phyloP scores from a whole-genome alignment of 75 land plant species.

The Pinus taeda region DNA sequence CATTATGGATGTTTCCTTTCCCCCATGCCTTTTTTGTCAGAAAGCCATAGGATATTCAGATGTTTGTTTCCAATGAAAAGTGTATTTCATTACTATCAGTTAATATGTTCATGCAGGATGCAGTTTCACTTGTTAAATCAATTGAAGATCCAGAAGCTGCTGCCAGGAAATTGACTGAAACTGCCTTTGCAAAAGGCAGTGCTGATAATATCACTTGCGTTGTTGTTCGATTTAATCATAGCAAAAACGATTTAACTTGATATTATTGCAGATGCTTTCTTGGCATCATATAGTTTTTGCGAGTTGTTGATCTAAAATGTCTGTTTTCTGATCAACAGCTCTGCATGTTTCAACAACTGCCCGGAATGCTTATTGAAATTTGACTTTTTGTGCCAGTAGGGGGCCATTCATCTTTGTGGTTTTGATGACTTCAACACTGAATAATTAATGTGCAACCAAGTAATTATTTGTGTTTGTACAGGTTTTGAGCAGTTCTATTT shows the following conservation, averaged over 20 bases:
- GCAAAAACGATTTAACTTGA: conserved; percentile 5
- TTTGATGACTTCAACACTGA: background rate
- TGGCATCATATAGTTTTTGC: background rate
- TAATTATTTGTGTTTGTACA: background rate
- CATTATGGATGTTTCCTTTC: background rate
- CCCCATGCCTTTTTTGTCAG: too few relatives aligned
- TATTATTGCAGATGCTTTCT: background rate
- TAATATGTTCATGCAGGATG: conserved; percentile 43
- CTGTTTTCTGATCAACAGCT: background rate
- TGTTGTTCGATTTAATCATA: conserved; percentile 44
- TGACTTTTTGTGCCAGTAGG: background rate
- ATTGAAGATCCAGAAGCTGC: conserved; percentile 54
- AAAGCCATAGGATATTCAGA: too few relatives aligned
- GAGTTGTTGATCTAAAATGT: background rate
- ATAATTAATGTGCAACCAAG: background rate
- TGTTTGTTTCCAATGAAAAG: too few relatives aligned
- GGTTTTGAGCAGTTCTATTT: background rate
- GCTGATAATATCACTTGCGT: conserved; percentile 74
- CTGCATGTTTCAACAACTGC: background rate
- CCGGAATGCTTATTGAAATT: background rate
- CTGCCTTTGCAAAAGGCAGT: conserved; percentile 56
- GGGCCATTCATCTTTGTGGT: background rate
- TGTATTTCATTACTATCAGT: background rate
- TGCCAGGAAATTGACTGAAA: conserved; percentile 48
- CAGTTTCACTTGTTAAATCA: conserved; percentile 48